These are phyloP conservation scores for Blastocystis sp. DNA, from an alignment of 352 stramenopile species.

Conservation along the genomic window DNA sequence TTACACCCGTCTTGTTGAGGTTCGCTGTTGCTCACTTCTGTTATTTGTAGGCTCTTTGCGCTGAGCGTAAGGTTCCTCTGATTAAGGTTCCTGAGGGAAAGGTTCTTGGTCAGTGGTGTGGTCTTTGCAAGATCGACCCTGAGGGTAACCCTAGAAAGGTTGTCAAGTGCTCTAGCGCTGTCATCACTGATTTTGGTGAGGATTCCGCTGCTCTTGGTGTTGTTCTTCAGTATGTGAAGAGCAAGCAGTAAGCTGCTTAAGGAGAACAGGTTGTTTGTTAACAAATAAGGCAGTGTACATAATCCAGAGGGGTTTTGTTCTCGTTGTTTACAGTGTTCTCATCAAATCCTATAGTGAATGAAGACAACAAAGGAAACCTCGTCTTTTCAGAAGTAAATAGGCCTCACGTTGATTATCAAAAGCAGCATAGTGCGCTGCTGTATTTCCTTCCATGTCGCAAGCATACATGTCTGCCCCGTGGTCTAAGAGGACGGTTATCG, in stretches of 20 bases:
- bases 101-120: constrained; percentile 96
- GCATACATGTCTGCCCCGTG: neutral
- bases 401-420: constrained; percentile 49
- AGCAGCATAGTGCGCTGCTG: constrained; percentile 40
- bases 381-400: constrained; percentile 2
- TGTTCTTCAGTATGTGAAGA: constrained; percentile 97
- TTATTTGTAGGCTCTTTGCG: constrained; percentile 71
- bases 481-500: neutral
- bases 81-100: constrained; percentile 86
- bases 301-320: constrained; percentile 27
- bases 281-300: constrained; percentile 51
- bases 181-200: constrained; percentile 99
- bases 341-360: neutral
- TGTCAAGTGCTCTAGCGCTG: constrained; percentile 90
- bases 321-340: constrained; percentile 36
- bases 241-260: constrained; percentile 65
- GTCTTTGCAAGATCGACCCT: constrained; percentile 95
- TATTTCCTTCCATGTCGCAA: neutral
- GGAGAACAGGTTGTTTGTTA: constrained; percentile 8
- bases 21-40: neutral
- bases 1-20: constrained; percentile 95
- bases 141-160: constrained; percentile 95
- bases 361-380: neutral
- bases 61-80: constrained; percentile 85
- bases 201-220: constrained; percentile 93